A percentile compares a stretch with the other conserved stretches of the same genome.
Evolutionary conservation across 2,329 filamentous ascomycete species (phyloP).

Genomic region (Pseudogymnoascus sp.): DNA sequence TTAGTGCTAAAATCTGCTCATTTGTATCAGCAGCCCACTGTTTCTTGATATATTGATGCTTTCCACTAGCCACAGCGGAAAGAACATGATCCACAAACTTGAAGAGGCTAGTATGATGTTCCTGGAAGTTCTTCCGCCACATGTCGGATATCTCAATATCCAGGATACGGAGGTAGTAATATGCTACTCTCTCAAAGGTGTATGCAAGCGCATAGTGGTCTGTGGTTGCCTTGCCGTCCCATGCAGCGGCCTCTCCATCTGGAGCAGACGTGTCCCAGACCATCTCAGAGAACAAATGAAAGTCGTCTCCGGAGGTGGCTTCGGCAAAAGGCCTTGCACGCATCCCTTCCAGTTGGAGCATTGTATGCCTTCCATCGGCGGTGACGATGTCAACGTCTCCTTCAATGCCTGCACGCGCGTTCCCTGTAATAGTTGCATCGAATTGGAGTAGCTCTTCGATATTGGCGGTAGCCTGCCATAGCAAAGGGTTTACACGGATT

Average conservation of each 20-base stretch:
- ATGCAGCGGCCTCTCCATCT: background rate
- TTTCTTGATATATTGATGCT: conserved; percentile 1
- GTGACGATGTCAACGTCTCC: conserved; percentile 21
- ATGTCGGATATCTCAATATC: background rate
- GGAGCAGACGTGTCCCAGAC: background rate
- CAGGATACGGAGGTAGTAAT: conserved; percentile 7
- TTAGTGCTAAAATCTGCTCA: background rate
- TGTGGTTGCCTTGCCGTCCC: background rate
- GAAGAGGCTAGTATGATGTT: background rate
- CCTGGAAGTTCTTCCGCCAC: background rate
- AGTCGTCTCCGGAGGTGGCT: background rate
- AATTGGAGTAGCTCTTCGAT: background rate
- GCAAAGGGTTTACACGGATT: conserved; percentile 19
- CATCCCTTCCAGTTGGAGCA: background rate
- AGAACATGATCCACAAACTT: background rate
- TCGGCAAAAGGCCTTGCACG: background rate
- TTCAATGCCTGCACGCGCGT: background rate
- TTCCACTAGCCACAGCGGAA: background rate
- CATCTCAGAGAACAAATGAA: conserved; percentile 3
- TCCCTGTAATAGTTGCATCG: background rate
- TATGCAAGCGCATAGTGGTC: background rate
- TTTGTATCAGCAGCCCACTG: conserved; percentile 10
- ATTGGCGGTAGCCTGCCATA: background rate
- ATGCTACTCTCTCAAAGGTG: background rate
- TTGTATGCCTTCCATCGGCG: background rate